Conservation (phyloP, 129 eudicot species). For the Flaveria sonorensis region DNA sequence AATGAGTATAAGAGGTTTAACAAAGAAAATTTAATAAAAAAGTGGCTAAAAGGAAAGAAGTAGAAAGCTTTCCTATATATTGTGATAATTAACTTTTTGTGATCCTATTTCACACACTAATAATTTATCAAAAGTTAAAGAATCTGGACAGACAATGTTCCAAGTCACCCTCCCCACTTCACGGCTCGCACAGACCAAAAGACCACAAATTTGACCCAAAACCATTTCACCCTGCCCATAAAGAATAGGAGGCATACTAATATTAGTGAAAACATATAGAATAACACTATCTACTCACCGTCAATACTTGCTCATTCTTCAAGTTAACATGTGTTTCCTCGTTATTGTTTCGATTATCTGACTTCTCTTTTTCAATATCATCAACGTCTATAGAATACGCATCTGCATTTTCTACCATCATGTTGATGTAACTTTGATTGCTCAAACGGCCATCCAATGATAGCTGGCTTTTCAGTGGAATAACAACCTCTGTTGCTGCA, state of each 20-base stretch:
- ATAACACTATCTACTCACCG: slow-evolving; percentile 44
- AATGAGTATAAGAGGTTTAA: neutral
- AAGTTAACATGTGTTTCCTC: slow-evolving; percentile 41
- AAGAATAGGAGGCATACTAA: neutral
- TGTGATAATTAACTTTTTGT: neutral
- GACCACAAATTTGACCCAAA: neutral
- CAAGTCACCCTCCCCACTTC: neutral
- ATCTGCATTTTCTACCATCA: slow-evolving; percentile 49
- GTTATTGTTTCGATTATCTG: slow-evolving; percentile 45
- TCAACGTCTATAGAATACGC: slow-evolving; percentile 47
- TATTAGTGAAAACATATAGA: neutral
- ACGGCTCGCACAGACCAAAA: neutral
- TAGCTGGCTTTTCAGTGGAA: slow-evolving; percentile 46
- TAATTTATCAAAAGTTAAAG: neutral
- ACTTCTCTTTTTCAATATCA: slow-evolving; percentile 67
- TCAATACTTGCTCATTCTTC: slow-evolving; percentile 53
- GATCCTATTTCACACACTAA: neutral
- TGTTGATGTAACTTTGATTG: slow-evolving; percentile 47
- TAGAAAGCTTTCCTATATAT: neutral
- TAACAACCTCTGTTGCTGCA: slow-evolving; percentile 36
- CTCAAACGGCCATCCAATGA: slow-evolving; percentile 47
- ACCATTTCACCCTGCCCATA: neutral
- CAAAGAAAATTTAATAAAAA: neutral
- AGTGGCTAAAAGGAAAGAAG: neutral
- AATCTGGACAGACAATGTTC: neutral